Conservation (phyloP, 768 basidiomycete genomes). For the Naganishia vaughanmartiniae region DNA sequence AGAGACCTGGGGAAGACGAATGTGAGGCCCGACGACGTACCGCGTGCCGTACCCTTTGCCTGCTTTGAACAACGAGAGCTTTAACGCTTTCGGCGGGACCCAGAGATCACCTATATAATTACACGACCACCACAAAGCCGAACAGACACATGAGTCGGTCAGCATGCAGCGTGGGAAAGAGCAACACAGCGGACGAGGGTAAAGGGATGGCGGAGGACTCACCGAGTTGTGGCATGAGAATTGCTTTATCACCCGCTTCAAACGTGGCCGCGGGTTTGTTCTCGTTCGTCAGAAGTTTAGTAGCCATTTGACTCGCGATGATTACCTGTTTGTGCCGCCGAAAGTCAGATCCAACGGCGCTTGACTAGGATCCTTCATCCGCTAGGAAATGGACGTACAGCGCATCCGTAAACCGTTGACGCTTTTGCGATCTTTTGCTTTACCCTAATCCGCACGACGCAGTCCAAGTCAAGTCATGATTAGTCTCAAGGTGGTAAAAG, state of each 20-base stretch:
- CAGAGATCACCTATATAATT: constrained; percentile 41
- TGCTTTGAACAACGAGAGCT: constrained; percentile 45
- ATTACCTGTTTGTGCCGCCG: constrained; percentile 36
- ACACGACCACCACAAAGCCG: not conserved
- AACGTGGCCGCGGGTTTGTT: constrained; percentile 48
- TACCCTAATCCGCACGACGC: constrained; percentile 32
- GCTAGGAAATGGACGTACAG: constrained; percentile 19
- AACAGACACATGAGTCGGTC: not conserved
- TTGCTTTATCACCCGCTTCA: constrained; percentile 46
- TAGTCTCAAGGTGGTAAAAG: too few species aligned
- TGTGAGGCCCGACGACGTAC: constrained; percentile 26
- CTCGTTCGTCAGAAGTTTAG: constrained; percentile 46
- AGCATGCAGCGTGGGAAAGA: not conserved
- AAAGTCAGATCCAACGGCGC: not conserved
- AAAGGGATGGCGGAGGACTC: constrained; percentile 12
- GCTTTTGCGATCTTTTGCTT: constrained; percentile 47
- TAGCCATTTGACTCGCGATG: constrained; percentile 48
- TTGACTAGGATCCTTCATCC: constrained; percentile 31
- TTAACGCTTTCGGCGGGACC: constrained; percentile 43
- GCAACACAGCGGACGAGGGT: not conserved
- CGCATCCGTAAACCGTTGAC: constrained; percentile 42
- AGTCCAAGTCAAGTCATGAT: not conserved
- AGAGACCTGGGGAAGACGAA: too few species aligned
- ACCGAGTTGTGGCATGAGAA: constrained; percentile 51
- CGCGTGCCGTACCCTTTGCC: constrained; percentile 39